Evolutionary conservation across 495 filamentous ascomycete species (phyloP), one percentile per base, ranked within the genome.

Genomic region (Xylaria longipes): DNA sequence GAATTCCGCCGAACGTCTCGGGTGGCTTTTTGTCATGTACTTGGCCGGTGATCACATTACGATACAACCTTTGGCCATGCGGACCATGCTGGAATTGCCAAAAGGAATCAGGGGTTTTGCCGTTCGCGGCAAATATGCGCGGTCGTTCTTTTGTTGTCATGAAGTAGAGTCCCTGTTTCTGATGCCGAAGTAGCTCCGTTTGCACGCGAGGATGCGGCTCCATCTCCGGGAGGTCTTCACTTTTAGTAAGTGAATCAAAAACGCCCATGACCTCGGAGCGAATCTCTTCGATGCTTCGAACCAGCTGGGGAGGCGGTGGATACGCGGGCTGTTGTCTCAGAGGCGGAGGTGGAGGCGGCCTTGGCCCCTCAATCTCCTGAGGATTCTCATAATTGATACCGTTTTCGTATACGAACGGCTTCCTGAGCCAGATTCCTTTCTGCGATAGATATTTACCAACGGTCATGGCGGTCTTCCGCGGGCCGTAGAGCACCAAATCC

Each of bases 81-180:
- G 81, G 58, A 41, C 79, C 74, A 46, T 77, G 76, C 31, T 85
- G 86, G 35, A 87, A 73, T 72, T 91, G 87, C 94, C 94, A 97
- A 22, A 97, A 86, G 0, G 93, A 93, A 57, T 89, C 91, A 71
- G 90, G 88, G 35, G 85, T 82, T 50, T 87, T 86, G 29, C 77
- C 74, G 35, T 72, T 74, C 25, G 89, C 69, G 31, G 72, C 71
- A 2, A 77, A 73, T 58, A 80, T 74, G 27, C 71, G 75, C 17
- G 84, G 87, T 35, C 88, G 85, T 79, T 98, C 96, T 70, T 92
- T 92, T n/a, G 87, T 87, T 7, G 82, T 90, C 92, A 99, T 93
- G 73, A 97, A 99, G 80, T 89, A 89, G 3, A 99, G 84, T 0
- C 91, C 96, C 80, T 98, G 95, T 76, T 94, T 95, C 76, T 99